Evolutionary conservation across 495 filamentous ascomycete species (phyloP).

Genomic region (Beverwykella pulmonaria): DNA sequence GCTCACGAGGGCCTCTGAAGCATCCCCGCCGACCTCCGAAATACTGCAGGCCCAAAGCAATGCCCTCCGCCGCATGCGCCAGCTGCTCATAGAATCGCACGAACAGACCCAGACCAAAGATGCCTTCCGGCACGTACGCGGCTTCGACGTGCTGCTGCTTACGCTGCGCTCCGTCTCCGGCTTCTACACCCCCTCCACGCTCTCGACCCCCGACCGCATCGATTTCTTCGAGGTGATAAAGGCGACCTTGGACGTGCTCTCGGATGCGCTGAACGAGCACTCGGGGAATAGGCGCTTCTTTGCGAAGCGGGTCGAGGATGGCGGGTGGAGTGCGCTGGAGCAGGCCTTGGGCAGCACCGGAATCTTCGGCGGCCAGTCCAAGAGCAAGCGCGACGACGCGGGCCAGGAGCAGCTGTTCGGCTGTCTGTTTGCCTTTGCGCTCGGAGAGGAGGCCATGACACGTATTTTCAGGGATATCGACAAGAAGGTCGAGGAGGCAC

Average conservation of each 20-base stretch:
- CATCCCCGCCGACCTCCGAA: conserved; percentile 21
- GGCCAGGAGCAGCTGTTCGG: conserved; percentile 79
- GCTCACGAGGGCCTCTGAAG: conserved; percentile 26
- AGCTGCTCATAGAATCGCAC: conserved; percentile 59
- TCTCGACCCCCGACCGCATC: conserved; percentile 61
- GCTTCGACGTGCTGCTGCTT: conserved; percentile 74
- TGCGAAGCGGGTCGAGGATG: conserved; percentile 67
- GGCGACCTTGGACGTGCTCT: conserved; percentile 68
- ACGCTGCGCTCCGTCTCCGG: conserved; percentile 69
- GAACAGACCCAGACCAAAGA: conserved; percentile 61
- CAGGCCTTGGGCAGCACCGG: conserved; percentile 65
- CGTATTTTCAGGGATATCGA: conserved; percentile 39
- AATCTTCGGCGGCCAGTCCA: conserved; percentile 52
- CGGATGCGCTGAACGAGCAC: conserved; percentile 76
- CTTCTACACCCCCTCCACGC: conserved; percentile 67
- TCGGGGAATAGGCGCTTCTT: conserved; percentile 88
- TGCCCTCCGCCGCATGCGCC: conserved; percentile 51
- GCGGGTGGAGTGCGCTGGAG: conserved; percentile 77
- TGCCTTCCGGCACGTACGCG: conserved; percentile 77
- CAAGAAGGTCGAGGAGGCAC: conserved; percentile 13
- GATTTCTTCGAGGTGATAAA: conserved; percentile 70
- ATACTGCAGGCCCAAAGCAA: conserved; percentile 39
- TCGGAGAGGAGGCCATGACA: conserved; percentile 63
- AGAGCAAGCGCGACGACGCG: conserved; percentile 53
- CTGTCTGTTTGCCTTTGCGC: conserved; percentile 75